phyloP scores from a whole-genome alignment of 495 filamentous ascomycete species.

The Penicillium angulare region DNA sequence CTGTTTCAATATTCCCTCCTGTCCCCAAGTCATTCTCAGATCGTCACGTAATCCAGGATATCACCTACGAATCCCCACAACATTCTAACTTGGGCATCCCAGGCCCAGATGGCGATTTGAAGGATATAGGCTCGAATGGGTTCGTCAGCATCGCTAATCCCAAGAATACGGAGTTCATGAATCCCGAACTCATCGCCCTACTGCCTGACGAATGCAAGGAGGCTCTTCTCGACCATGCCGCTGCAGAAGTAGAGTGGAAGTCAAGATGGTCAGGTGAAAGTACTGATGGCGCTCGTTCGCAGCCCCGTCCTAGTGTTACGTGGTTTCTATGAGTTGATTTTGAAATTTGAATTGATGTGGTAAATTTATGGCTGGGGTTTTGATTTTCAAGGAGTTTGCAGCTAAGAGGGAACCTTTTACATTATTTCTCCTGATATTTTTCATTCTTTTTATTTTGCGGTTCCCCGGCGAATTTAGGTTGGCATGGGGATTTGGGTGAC shows the following conservation, averaged over 20 bases:
- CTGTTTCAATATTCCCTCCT: conserved; percentile 52
- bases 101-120: conserved; percentile 60
- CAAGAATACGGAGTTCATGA: conserved; percentile 55
- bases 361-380: no score
- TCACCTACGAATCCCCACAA: conserved; percentile 60
- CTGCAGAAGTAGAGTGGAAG: conserved; percentile 69
- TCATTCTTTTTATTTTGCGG: no score
- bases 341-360: neutral
- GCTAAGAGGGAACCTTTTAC: no score
- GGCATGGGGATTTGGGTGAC: no score
- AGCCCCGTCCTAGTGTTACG: conserved; percentile 52
- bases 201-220: conserved; percentile 69
- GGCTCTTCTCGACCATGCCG: conserved; percentile 63
- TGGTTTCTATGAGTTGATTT: conserved; percentile 37
- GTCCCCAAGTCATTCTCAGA: conserved; percentile 64
- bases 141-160: conserved; percentile 51
- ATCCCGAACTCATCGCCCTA: conserved; percentile 64
- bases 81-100: conserved; percentile 58
- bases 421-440: no score
- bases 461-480: no score
- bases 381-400: no score
- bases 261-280: conserved; percentile 64
- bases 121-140: conserved; percentile 63
- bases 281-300: conserved; percentile 44
- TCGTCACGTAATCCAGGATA: conserved; percentile 76